Conservation (phyloP, 192 early-diverging fungal species). For the Jimgerdemannia lactiflua region DNA sequence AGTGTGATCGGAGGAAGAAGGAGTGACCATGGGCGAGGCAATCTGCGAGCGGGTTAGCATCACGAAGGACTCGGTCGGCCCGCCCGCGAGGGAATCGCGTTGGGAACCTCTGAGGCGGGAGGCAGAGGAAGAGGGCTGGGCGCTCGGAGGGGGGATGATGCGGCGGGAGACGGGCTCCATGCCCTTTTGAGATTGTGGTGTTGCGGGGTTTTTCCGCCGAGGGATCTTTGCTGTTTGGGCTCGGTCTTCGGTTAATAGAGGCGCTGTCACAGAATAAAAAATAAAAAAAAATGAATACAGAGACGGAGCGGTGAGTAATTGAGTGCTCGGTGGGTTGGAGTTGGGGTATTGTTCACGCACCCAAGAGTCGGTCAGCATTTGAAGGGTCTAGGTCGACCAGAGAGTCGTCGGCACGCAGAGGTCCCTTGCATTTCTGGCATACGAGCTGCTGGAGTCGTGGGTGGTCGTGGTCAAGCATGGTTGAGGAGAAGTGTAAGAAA, state of each 20-base stretch:
- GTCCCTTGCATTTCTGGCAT: slow-evolving; percentile 66
- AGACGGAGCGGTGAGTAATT: too few species aligned
- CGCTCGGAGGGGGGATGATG: slow-evolving; percentile 5
- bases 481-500: not conserved
- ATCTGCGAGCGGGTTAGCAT: slow-evolving; percentile 54
- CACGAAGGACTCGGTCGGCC: slow-evolving; percentile 57
- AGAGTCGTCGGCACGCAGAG: slow-evolving; percentile 61
- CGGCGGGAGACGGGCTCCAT: not conserved
- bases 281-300: not conserved
- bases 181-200: slow-evolving; percentile 1
- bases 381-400: slow-evolving; percentile 48
- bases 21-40: slow-evolving; percentile 5
- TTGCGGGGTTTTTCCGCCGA: not conserved
- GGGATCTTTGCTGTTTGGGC: slow-evolving; percentile 5
- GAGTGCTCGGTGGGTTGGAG: too few species aligned
- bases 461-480: not conserved
- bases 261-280: slow-evolving; percentile 9
- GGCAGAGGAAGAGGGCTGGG: slow-evolving; percentile 3
- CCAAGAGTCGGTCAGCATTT: slow-evolving; percentile 50
- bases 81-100: not conserved
- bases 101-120: not conserved
- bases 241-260: slow-evolving; percentile 25
- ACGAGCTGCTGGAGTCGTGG: slow-evolving; percentile 21
- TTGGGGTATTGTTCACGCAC: slow-evolving; percentile 19
- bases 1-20: slow-evolving; percentile 3